A percentile compares a stretch with the other conserved stretches of the same genome.
phyloP scores from a whole-genome alignment of 306 rosid species.

The Dicorynia guianensis region DNA sequence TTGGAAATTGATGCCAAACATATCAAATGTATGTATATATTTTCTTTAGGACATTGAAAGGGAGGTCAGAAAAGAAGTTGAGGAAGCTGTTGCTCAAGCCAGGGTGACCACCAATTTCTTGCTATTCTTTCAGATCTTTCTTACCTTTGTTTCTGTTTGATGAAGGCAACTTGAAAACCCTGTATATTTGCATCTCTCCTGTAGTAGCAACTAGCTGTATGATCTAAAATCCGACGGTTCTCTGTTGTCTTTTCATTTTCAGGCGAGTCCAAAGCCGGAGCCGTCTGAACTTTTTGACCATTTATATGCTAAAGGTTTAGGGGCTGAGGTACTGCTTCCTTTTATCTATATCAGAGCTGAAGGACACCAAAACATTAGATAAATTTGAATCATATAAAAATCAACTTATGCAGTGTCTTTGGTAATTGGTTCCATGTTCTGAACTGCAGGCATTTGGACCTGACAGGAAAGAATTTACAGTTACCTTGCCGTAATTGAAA shows the following conservation, averaged over 20 bases:
- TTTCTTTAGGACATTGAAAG: slow-evolving; percentile 81
- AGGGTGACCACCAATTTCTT: slow-evolving; percentile 63
- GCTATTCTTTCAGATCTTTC: not conserved
- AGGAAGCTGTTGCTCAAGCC: slow-evolving; percentile 92
- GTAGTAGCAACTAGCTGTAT: not conserved
- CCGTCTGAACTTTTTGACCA: slow-evolving; percentile 74
- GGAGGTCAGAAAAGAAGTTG: slow-evolving; percentile 80
- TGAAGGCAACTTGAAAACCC: not conserved
- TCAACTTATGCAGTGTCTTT: too few species aligned
- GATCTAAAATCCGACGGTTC: slow-evolving; percentile 21
- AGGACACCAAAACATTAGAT: not conserved
- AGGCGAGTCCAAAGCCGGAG: slow-evolving; percentile 90
- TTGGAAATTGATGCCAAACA: slow-evolving; percentile 30
- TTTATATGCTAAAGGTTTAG: slow-evolving; percentile 70
- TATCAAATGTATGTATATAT: too few species aligned
- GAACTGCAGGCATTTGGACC: slow-evolving; percentile 73
- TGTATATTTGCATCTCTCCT: slow-evolving; percentile 12
- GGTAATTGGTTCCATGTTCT: slow-evolving; percentile 5
- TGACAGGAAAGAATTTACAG: slow-evolving; percentile 84
- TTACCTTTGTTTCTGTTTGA: not conserved
- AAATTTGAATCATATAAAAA: too few species aligned
- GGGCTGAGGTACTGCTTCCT: slow-evolving; percentile 70
- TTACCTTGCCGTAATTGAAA: slow-evolving; percentile 61
- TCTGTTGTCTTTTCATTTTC: slow-evolving; percentile 45
- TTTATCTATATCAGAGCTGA: not conserved